Base-by-base conservation (phyloP, 768 basidiomycete genomes). In the Krasilnikovozyma curviuscula region DNA sequence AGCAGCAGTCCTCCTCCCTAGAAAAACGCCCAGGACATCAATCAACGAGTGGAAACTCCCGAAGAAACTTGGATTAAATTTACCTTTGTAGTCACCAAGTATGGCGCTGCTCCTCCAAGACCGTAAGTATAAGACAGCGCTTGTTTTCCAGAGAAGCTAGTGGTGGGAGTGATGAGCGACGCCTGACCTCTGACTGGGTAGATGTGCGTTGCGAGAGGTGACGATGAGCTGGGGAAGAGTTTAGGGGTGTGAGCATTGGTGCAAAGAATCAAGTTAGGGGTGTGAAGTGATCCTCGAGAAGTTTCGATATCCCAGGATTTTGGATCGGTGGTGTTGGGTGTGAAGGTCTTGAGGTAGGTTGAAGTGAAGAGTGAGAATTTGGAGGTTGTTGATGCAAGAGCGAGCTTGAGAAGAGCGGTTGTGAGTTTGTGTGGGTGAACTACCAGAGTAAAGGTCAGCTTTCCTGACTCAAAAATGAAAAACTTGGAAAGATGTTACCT, bases 341-440 rank as follows among this genome's bases (percentile, higher is more conserved):
- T n/a, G 24, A 50, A 16, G 9, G 13, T 16, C 31, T 40, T 31
- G 49, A 46, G 38, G 24, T 43, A 44, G 23, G 49, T 45, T 44
- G 43, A 50, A 2, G 49, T 40, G 25, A 38, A 43, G 28, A 44
- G 46, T 7, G 46, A 43, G 21, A 37, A 31, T 3, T 14, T n/a
- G 4, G 46, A 53, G 19, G 41, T 30, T 9, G 39, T 24, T 4
- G 38, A 23, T 2, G 27, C 35, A 14, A 48, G 45, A 7, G 52
- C 46, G 1, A 32, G 21, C 12, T 30, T 23, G 21, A 53, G 27
- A 19, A 53, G 27, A 21, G 23, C 31, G 33, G 52, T 53, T 7
- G 40, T 27, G 28, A 53, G 52, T 28, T 53, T 53, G 41, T 53
- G 52, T 7, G 52, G 46, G 35, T 53, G 52, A 21, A 53, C 52